Evolutionary conservation across 495 filamentous ascomycete species (phyloP).

Genomic region (Tuber umbilicatum): DNA sequence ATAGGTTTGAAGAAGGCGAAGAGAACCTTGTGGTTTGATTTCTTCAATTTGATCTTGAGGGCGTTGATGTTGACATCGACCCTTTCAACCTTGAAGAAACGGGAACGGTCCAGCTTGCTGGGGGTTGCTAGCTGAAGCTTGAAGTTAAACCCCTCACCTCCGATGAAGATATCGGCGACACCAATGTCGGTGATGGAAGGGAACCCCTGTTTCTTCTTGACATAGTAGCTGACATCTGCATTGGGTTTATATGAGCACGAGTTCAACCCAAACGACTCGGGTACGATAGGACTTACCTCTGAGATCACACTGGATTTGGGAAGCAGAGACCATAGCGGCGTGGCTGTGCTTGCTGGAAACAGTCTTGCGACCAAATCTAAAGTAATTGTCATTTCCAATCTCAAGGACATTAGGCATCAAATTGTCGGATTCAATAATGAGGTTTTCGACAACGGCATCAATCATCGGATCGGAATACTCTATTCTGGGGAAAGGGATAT

Average conservation of each 20-base stretch:
- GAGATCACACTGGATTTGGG: constrained; percentile 82
- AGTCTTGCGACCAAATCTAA: constrained; percentile 86
- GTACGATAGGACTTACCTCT: constrained; percentile 40
- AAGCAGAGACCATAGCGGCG: constrained; percentile 73
- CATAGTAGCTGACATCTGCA: constrained; percentile 81
- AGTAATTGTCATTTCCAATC: constrained; percentile 87
- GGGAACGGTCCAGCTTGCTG: constrained; percentile 64
- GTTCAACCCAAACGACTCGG: constrained; percentile 32
- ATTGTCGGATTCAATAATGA: constrained; percentile 93
- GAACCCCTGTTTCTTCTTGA: constrained; percentile 94
- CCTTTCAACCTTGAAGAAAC: constrained; percentile 92
- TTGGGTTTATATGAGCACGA: constrained; percentile 8
- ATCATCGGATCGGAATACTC: constrained; percentile 81
- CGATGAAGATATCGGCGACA: constrained; percentile 83
- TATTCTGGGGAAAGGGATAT: constrained; percentile 88
- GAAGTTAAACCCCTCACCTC: constrained; percentile 82
- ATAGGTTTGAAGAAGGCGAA: constrained; percentile 85
- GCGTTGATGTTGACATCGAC: constrained; percentile 77
- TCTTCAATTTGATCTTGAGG: constrained; percentile 80
- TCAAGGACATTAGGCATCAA: constrained; percentile 93
- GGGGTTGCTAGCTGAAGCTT: constrained; percentile 81
- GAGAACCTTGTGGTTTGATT: constrained; percentile 88
- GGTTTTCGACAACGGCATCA: constrained; percentile 86
- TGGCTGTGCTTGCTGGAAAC: constrained; percentile 73
- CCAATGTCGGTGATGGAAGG: constrained; percentile 82